Percentiles rank a stretch among this genome's conserved stretches.
Evolutionary conservation across 2,329 filamentous ascomycete genomes (phyloP).

Genomic region (Neocucurbitaria cava): DNA sequence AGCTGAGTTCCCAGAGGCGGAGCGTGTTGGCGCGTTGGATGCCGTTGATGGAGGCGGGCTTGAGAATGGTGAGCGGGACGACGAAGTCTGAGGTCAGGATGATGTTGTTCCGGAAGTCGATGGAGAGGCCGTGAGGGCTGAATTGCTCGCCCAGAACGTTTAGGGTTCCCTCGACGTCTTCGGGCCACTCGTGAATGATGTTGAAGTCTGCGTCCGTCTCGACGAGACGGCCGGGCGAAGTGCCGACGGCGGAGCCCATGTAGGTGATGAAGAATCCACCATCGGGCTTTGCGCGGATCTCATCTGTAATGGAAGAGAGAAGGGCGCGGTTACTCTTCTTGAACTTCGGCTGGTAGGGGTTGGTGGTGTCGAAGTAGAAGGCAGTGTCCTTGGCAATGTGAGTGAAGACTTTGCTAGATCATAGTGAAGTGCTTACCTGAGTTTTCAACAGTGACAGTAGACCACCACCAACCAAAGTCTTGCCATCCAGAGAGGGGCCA

Average conservation of each 20-base stretch:
- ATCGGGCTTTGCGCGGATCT: slow-evolving; percentile 69
- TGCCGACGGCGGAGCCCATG: slow-evolving; percentile 66
- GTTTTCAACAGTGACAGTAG: slow-evolving; percentile 66
- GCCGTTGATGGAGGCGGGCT: slow-evolving; percentile 59
- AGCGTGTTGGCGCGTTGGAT: slow-evolving; percentile 64
- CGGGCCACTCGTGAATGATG: slow-evolving; percentile 69
- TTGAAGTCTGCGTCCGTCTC: slow-evolving; percentile 66
- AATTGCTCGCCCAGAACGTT: slow-evolving; percentile 68
- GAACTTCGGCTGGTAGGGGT: slow-evolving; percentile 67
- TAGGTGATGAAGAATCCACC: slow-evolving; percentile 69
- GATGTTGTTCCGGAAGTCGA: slow-evolving; percentile 65
- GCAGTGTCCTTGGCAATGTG: slow-evolving; percentile 60
- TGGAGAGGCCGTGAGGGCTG: slow-evolving; percentile 65
- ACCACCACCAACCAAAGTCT: slow-evolving; percentile 65
- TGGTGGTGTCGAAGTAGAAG: slow-evolving; percentile 66
- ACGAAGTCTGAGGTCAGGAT: slow-evolving; percentile 70
- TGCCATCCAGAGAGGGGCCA: slow-evolving; percentile 62
- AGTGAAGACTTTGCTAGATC: background rate
- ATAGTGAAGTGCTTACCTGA: slow-evolving; percentile 39
- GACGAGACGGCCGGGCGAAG: slow-evolving; percentile 64
- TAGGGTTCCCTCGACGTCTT: slow-evolving; percentile 61
- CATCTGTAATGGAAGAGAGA: slow-evolving; percentile 66
- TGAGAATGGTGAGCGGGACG: slow-evolving; percentile 66
- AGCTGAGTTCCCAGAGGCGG: slow-evolving; percentile 64
- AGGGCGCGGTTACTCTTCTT: slow-evolving; percentile 66